Evolutionary conservation across 495 filamentous ascomycete species (phyloP).

Genomic region (Apiosordaria backusii): DNA sequence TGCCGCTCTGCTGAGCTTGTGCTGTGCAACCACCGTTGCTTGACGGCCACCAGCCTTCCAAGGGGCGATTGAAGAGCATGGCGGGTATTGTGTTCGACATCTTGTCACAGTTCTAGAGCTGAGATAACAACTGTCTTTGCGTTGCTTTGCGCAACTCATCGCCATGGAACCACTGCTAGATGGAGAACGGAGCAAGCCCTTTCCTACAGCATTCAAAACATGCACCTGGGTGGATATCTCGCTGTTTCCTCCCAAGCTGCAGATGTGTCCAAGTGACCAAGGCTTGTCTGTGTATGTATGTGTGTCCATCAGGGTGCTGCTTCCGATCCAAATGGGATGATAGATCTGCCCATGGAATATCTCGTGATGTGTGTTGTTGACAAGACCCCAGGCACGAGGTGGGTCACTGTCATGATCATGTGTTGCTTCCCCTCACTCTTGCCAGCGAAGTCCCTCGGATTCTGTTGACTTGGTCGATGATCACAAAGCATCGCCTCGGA

Average conservation of each 20-base stretch:
- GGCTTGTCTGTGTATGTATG: background rate
- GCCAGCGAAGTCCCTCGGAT: background rate
- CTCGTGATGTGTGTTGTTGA: constrained; percentile 6
- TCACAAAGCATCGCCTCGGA: constrained; percentile 10
- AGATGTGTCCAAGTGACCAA: background rate
- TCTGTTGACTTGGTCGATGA: background rate
- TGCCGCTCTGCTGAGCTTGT: constrained; percentile 11
- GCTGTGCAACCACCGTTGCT: constrained; percentile 3
- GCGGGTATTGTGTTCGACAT: constrained; percentile 7
- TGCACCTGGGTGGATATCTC: background rate
- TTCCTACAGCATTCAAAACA: constrained; percentile 9
- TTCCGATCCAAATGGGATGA: constrained; percentile 12
- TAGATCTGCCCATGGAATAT: constrained; percentile 21
- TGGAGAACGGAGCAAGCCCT: constrained; percentile 17
- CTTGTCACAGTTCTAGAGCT: background rate
- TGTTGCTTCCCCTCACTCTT: background rate
- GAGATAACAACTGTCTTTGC: background rate
- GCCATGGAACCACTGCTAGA: constrained; percentile 3
- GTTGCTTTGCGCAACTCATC: constrained; percentile 3
- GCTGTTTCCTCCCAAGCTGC: background rate
- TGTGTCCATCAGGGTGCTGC: background rate
- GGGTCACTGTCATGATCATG: background rate
- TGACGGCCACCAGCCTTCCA: constrained; percentile 14
- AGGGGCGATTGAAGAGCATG: constrained; percentile 12
- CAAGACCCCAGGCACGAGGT: background rate